Conservation (phyloP, 768 basidiomycete species). For the Postia placenta region DNA sequence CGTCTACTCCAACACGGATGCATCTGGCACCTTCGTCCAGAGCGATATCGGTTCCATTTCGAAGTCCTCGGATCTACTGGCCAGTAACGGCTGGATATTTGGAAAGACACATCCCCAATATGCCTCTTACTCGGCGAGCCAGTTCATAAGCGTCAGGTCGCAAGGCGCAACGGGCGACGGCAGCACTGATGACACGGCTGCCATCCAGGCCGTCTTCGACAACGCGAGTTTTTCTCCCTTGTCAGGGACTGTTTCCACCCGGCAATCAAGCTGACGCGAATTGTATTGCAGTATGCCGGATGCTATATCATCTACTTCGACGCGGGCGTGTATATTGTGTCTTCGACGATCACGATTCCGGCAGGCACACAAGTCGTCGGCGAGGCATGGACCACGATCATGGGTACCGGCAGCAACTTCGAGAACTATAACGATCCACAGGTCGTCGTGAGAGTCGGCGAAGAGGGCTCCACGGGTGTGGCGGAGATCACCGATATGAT, state of each 20-base stretch:
- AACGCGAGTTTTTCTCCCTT: constrained; percentile 35
- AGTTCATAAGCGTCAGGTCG: constrained; percentile 68
- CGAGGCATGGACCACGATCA: constrained; percentile 45
- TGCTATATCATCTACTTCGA: constrained; percentile 84
- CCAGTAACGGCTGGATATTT: constrained; percentile 53
- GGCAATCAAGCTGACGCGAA: constrained; percentile 1
- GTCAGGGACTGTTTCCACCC: not conserved
- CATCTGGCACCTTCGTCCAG: constrained; percentile 42
- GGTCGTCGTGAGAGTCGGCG: constrained; percentile 38
- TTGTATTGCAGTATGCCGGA: constrained; percentile 46
- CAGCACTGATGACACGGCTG: constrained; percentile 65
- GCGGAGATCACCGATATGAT: constrained; percentile 43
- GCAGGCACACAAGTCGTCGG: constrained; percentile 41
- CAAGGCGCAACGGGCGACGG: constrained; percentile 74
- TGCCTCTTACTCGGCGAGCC: constrained; percentile 47
- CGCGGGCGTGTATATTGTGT: constrained; percentile 48
- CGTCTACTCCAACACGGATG: constrained; percentile 49
- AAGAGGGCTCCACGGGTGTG: constrained; percentile 28
- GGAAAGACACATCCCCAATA: constrained; percentile 58
- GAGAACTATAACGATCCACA: constrained; percentile 32
- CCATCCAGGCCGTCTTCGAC: constrained; percentile 52
- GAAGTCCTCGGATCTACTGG: constrained; percentile 53
- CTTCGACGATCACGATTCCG: constrained; percentile 40
- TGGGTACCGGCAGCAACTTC: constrained; percentile 38
- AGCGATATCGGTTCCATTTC: constrained; percentile 38